These are phyloP conservation scores for Gyrodon lividus DNA, from an alignment of 768 basidiomycete species.

Conservation along the genomic window DNA sequence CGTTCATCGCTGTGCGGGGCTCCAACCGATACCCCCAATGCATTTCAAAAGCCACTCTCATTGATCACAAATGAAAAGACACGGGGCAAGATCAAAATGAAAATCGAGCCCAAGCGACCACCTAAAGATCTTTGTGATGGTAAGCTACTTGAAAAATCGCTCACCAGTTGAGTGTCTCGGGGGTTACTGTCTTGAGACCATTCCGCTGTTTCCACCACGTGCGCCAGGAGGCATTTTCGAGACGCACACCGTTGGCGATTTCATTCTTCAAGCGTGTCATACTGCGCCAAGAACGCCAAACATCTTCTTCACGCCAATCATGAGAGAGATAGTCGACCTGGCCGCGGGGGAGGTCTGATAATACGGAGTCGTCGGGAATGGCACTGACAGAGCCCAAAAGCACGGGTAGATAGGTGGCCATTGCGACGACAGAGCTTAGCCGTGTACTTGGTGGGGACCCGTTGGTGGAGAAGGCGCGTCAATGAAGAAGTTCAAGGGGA, in stretches of 20 bases:
- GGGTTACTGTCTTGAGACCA: slow-evolving; percentile 89
- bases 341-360: slow-evolving; percentile 82
- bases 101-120: background rate
- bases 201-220: slow-evolving; percentile 99
- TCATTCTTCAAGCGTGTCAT: slow-evolving; percentile 99
- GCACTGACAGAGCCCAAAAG: slow-evolving; percentile 63
- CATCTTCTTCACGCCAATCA: slow-evolving; percentile 97
- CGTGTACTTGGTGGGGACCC: background rate
- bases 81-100: background rate
- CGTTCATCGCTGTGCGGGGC: slow-evolving; percentile 1
- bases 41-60: background rate
- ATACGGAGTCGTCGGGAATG: slow-evolving; percentile 71
- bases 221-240: slow-evolving; percentile 98
- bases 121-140: slow-evolving; percentile 1
- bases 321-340: slow-evolving; percentile 99
- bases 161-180: slow-evolving; percentile 98
- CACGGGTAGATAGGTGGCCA: slow-evolving; percentile 71
- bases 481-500: background rate
- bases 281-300: slow-evolving; percentile 96
- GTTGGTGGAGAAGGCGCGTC: background rate
- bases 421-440: slow-evolving; percentile 19
- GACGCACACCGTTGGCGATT: slow-evolving; percentile 89
- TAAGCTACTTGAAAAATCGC: slow-evolving; percentile 28
- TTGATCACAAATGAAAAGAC: slow-evolving; percentile 9
- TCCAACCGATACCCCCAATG: background rate